Conservation (phyloP, 768 basidiomycete species). For the Ramaria sp. region DNA sequence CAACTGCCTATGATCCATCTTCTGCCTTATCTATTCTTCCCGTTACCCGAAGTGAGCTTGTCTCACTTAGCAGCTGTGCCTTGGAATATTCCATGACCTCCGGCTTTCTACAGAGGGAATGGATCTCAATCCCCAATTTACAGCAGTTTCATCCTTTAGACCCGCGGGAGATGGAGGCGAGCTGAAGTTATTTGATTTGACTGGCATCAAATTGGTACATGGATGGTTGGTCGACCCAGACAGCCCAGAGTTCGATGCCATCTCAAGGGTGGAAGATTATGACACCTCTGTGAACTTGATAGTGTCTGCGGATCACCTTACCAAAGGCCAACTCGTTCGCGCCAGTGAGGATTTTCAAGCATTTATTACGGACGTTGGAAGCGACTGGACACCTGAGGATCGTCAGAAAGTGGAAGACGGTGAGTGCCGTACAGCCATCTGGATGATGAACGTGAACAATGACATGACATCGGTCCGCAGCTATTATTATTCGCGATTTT, state of each 20-base stretch:
- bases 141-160: slow-evolving; percentile 52
- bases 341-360: slow-evolving; percentile 20
- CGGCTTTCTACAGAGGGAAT: slow-evolving; percentile 52
- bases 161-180: slow-evolving; percentile 61
- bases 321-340: slow-evolving; percentile 48
- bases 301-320: slow-evolving; percentile 70
- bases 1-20: slow-evolving; percentile 51
- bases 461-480: slow-evolving; percentile 26
- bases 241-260: slow-evolving; percentile 43
- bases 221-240: slow-evolving; percentile 79
- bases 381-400: slow-evolving; percentile 40
- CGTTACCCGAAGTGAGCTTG: slow-evolving; percentile 55
- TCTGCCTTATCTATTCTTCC: slow-evolving; percentile 71
- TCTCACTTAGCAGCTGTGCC: neutral
- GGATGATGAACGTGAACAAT: neutral
- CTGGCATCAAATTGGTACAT: slow-evolving; percentile 71
- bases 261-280: slow-evolving; percentile 51
- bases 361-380: slow-evolving; percentile 16
- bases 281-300: slow-evolving; percentile 65
- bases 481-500: slow-evolving; percentile 55
- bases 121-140: slow-evolving; percentile 82
- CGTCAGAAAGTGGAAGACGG: slow-evolving; percentile 59
- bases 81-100: neutral
- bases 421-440: slow-evolving; percentile 22
- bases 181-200: slow-evolving; percentile 76